Evolutionary conservation across 2,329 filamentous ascomycete species (phyloP).

Genomic region (Xylaria sp.): DNA sequence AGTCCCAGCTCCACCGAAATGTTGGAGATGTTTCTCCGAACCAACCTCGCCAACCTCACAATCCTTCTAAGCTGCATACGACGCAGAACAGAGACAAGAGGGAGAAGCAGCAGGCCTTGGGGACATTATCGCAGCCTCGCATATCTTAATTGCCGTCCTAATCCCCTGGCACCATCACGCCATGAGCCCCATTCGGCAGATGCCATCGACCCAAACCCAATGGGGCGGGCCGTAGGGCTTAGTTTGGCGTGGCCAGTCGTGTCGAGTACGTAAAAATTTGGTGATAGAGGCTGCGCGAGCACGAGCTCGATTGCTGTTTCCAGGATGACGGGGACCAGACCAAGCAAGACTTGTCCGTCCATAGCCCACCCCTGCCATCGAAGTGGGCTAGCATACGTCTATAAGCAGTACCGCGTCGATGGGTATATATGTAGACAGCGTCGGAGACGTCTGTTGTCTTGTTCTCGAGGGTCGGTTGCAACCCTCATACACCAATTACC

Average conservation of each 20-base stretch:
- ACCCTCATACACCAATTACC: neutral
- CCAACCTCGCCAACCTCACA: constrained; percentile 3
- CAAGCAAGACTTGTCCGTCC: constrained; percentile 1
- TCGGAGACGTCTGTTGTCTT: neutral
- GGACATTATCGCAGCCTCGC: constrained; percentile 11
- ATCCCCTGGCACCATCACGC: constrained; percentile 7
- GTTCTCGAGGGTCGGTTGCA: neutral
- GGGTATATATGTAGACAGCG: neutral
- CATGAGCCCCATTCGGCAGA: constrained; percentile 35
- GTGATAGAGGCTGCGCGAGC: constrained; percentile 35
- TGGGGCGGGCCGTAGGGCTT: constrained; percentile 40
- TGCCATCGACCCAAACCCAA: constrained; percentile 33
- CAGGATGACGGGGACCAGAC: constrained; percentile 19
- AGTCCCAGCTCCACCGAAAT: constrained; percentile 21
- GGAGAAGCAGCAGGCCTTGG: neutral
- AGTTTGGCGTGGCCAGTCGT: constrained; percentile 28
- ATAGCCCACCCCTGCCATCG: constrained; percentile 19
- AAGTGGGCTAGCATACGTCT: neutral
- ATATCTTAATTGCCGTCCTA: constrained; percentile 7
- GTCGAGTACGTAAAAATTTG: constrained; percentile 42
- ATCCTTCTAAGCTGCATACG: neutral
- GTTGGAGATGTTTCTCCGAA: constrained; percentile 11
- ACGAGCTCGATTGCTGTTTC: constrained; percentile 36
- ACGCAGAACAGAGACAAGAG: neutral
- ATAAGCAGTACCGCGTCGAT: neutral